Evolutionary conservation across 83 land plant species (phyloP), one percentile per base, ranked within the genome.

Genomic region (Picea abies): DNA sequence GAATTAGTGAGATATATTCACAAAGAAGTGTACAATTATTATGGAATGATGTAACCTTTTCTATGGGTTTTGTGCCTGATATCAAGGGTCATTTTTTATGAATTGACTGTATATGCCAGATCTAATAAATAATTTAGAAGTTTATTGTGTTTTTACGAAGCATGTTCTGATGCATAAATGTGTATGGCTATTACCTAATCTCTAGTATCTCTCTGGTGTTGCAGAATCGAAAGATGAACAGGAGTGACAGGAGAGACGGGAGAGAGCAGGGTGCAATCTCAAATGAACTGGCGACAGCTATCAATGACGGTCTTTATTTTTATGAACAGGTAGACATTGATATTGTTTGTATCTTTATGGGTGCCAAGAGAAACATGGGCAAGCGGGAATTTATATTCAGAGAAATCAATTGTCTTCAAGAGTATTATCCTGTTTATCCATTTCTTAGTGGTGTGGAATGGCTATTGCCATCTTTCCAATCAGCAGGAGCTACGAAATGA

Each of bases 251-350:
- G 32, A 69, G 82, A 84, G 89, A 82, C 44, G 66, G 63, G 4
- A 80, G 85, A 78, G 88, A 85, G 82, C 64, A 91, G n/a, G 87
- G 88, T 76, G 80, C 86, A 15, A 91, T 96, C 9, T 89, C 99
- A 47, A 89, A 80, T 73, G 99, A 98, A 80, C 89, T 90, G 82
- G 99, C 94, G 64, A 80, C 91, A 72, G 86, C 92, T 19, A 94
- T 98, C 80, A 94, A 94, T 88, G 99, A 98, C 69, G 97, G 96
- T 6, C 96, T 98, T 87, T 93, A 87, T 86, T 98, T 89, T 79
- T 98, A 93, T 88, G 99, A 98, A 85, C 99, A 98, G 97, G 99
- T 98, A 69, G 41, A 25, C n/a, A 22, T 73, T 44, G n/a, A 73
- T 73, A 12, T 73, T 73, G 52, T 20, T 73, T 73, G 52, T 20